A percentile compares a stretch with the other conserved stretches of the same genome.
phyloP scores from a whole-genome alignment of 352 stramenopile species.

The Poterioochromonas sp. region DNA sequence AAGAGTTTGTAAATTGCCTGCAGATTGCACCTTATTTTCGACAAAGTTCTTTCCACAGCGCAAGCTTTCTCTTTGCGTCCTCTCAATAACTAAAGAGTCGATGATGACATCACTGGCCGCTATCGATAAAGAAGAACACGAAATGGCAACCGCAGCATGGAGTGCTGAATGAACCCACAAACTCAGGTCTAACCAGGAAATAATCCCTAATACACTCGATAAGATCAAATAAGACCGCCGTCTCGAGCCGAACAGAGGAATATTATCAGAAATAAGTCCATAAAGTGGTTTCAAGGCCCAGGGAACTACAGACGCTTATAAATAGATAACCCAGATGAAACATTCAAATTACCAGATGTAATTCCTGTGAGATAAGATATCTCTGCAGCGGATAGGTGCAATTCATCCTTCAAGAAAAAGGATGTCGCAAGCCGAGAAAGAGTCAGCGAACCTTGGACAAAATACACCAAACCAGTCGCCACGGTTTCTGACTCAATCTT shows the following conservation, averaged over 20 bases:
- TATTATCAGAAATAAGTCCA: slow-evolving; percentile 85
- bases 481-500: not conserved
- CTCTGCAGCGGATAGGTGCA: slow-evolving; percentile 81
- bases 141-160: slow-evolving; percentile 52
- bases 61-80: slow-evolving; percentile 57
- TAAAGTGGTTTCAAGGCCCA: slow-evolving; percentile 93
- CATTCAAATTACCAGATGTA: too few species aligned
- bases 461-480: slow-evolving; percentile 68
- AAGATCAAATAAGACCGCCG: slow-evolving; percentile 87
- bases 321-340: too few species aligned
- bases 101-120: slow-evolving; percentile 90
- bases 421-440: slow-evolving; percentile 80
- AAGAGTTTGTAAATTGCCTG: slow-evolving; percentile 81
- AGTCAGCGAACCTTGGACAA: slow-evolving; percentile 82
- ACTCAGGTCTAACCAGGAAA: not conserved
- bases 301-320: too few species aligned
- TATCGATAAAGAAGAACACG: slow-evolving; percentile 70
- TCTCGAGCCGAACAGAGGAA: slow-evolving; percentile 83
- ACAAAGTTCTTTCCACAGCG: too few species aligned
- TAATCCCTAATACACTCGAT: slow-evolving; percentile 59
- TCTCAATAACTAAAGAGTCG: slow-evolving; percentile 88
- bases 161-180: not conserved
- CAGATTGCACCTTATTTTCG: slow-evolving; percentile 31
- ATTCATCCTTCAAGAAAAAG: slow-evolving; percentile 92
- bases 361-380: slow-evolving; percentile 79